Percentiles rank a stretch among this genome's conserved stretches.
These are phyloP conservation scores for Angophora floribunda DNA, from an alignment of 345 rosid species.

Conservation along the genomic window DNA sequence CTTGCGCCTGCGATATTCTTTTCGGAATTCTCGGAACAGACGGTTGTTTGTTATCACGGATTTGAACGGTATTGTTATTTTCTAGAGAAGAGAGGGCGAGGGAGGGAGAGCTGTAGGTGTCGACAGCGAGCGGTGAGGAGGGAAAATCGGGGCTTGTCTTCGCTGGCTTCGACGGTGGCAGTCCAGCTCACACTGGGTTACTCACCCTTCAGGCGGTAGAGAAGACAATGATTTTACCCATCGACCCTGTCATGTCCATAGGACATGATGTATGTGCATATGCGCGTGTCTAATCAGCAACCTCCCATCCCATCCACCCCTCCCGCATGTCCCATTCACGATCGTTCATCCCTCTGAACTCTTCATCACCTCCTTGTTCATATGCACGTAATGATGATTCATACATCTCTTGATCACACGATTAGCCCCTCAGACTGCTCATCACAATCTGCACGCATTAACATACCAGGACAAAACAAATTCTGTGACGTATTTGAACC, in stretches of 20 bases:
- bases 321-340: constrained; percentile 85
- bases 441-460: constrained; percentile 41
- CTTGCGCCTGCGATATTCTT: too few relatives aligned
- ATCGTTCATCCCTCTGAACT: constrained; percentile 54
- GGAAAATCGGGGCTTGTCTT: too few relatives aligned
- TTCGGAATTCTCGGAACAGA: too few relatives aligned
- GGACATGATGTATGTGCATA: neutral
- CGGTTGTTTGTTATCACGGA: too few relatives aligned
- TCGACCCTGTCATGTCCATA: neutral
- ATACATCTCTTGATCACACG: constrained; percentile 9
- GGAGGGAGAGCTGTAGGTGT: too few relatives aligned
- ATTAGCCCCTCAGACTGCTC: constrained; percentile 43
- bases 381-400: constrained; percentile 15
- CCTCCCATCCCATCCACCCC: constrained; percentile 99
- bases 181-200: too few relatives aligned
- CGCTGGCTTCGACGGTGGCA: too few relatives aligned
- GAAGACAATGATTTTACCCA: neutral
- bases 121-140: too few relatives aligned
- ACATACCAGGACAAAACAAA: neutral
- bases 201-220: neutral
- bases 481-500: neutral
- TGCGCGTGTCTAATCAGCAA: constrained; percentile 33
- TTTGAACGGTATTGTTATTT: too few relatives aligned
- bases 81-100: too few relatives aligned
- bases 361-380: constrained; percentile 29